Conservation (phyloP, 805 yeast genomes). For the Metschnikowia proteae region DNA sequence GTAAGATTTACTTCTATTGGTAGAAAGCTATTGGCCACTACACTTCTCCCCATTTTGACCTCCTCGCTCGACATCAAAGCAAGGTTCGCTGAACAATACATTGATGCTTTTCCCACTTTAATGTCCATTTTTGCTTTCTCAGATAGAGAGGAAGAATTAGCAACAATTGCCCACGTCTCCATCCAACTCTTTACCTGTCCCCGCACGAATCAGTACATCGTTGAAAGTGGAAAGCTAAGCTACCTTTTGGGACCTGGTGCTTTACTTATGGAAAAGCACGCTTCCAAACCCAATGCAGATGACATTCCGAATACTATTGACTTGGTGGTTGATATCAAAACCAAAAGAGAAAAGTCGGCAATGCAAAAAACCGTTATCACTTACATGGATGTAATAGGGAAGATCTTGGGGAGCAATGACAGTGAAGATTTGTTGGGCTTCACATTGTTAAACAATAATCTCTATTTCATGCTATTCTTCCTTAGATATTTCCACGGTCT, state of each 20-base stretch:
- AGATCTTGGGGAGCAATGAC: slow-evolving; percentile 25
- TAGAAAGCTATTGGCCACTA: slow-evolving; percentile 46
- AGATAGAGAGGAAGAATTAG: slow-evolving; percentile 50
- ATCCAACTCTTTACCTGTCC: slow-evolving; percentile 46
- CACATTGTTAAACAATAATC: slow-evolving; percentile 33
- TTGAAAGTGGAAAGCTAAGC: slow-evolving; percentile 15
- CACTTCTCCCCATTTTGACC: slow-evolving; percentile 54
- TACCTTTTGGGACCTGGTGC: slow-evolving; percentile 47
- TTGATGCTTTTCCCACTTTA: slow-evolving; percentile 51
- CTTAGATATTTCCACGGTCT: slow-evolving; percentile 56
- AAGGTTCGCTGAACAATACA: slow-evolving; percentile 48
- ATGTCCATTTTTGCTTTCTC: slow-evolving; percentile 44
- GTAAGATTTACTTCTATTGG: slow-evolving; percentile 52
- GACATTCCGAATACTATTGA: slow-evolving; percentile 31
- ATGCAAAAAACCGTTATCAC: slow-evolving; percentile 28
- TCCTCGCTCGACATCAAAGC: slow-evolving; percentile 47
- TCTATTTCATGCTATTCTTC: slow-evolving; percentile 43
- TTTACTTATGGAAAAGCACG: slow-evolving; percentile 39
- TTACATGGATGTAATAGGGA: slow-evolving; percentile 29
- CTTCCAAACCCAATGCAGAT: slow-evolving; percentile 35
- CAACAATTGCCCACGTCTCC: slow-evolving; percentile 29
- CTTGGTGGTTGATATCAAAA: slow-evolving; percentile 14
- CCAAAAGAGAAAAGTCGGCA: slow-evolving; percentile 19
- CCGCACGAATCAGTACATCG: slow-evolving; percentile 31
- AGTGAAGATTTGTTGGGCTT: slow-evolving; percentile 14